Evolutionary conservation across 306 rosid genomes (phyloP).

Genomic region (Datisca glomerata): DNA sequence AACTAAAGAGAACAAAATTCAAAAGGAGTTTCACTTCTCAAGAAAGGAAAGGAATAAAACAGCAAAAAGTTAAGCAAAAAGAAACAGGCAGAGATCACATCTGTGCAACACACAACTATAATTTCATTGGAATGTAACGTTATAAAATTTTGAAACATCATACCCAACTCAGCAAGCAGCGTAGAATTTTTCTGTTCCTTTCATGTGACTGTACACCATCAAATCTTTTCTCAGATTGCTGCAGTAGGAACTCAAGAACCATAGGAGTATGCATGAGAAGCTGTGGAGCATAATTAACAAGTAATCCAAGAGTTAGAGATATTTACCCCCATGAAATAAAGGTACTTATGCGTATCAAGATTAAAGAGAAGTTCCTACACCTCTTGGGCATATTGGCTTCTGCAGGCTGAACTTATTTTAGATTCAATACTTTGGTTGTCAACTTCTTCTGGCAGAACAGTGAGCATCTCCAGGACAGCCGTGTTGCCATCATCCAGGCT

Average conservation of each 20-base stretch:
- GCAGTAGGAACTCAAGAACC: constrained; percentile 85
- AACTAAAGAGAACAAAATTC: constrained; percentile 6
- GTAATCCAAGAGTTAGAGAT: constrained; percentile 3
- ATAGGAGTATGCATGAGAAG: constrained; percentile 70
- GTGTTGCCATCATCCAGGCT: constrained; percentile 52
- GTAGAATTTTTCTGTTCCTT: constrained; percentile 69
- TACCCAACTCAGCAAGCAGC: constrained; percentile 99
- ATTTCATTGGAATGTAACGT: background rate
- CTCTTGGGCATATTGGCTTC: constrained; percentile 74
- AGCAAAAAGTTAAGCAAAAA: constrained; percentile 3
- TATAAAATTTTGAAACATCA: constrained; percentile 5
- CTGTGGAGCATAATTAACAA: constrained; percentile 21
- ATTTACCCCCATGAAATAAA: too few relatives aligned
- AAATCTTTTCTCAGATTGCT: constrained; percentile 54
- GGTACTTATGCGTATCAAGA: background rate
- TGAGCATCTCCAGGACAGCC: constrained; percentile 94
- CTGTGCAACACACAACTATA: too few relatives aligned
- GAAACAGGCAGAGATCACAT: background rate
- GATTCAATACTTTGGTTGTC: constrained; percentile 48
- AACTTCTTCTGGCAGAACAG: constrained; percentile 90
- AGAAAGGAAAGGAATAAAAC: constrained; percentile 2
- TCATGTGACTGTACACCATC: constrained; percentile 63
- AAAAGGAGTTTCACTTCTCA: constrained; percentile 7
- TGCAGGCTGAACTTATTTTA: constrained; percentile 42
- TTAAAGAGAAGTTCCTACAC: constrained; percentile 28